phyloP scores from a whole-genome alignment of 2,329 filamentous ascomycete genomes.

The Fusarium camptoceras region DNA sequence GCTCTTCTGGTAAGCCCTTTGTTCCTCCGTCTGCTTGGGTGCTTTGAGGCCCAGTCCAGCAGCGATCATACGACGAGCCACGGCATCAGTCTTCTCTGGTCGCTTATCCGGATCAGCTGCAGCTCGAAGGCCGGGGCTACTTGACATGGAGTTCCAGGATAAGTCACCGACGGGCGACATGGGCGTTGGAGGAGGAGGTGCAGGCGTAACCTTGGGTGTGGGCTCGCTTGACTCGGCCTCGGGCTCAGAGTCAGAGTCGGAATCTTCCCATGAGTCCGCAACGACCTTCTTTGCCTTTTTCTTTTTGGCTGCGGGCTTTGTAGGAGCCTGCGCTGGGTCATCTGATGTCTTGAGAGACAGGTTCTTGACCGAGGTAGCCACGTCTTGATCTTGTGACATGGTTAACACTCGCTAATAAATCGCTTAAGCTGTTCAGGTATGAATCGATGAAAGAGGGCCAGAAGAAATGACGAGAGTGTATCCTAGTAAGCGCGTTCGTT shows the following conservation, averaged over 20 bases:
- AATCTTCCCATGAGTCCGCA: constrained; percentile 67
- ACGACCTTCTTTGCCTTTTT: constrained; percentile 49
- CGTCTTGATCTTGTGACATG: constrained; percentile 45
- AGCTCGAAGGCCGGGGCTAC: constrained; percentile 15
- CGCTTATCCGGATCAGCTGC: constrained; percentile 52
- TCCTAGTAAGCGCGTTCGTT: too few relatives aligned
- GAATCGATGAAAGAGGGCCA: too few relatives aligned
- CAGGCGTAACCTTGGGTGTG: constrained; percentile 54
- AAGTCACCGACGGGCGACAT: constrained; percentile 60
- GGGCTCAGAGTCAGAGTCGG: constrained; percentile 61
- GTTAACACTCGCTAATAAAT: not conserved
- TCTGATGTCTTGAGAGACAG: constrained; percentile 47
- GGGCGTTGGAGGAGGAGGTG: constrained; percentile 75
- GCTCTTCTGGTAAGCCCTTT: constrained; percentile 85
- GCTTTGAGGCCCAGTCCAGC: constrained; percentile 85
- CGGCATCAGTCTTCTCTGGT: constrained; percentile 93
- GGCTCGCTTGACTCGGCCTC: constrained; percentile 47
- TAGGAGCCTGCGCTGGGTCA: constrained; percentile 19
- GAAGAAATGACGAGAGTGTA: not conserved
- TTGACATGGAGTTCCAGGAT: constrained; percentile 36
- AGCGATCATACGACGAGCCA: constrained; percentile 90
- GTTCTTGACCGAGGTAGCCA: constrained; percentile 49
- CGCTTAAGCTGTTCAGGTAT: not conserved
- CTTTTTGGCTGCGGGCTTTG: constrained; percentile 47
- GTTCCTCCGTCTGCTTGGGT: constrained; percentile 87